Conservation (phyloP, 257 asterid species). For the Linderniella brevidens region DNA sequence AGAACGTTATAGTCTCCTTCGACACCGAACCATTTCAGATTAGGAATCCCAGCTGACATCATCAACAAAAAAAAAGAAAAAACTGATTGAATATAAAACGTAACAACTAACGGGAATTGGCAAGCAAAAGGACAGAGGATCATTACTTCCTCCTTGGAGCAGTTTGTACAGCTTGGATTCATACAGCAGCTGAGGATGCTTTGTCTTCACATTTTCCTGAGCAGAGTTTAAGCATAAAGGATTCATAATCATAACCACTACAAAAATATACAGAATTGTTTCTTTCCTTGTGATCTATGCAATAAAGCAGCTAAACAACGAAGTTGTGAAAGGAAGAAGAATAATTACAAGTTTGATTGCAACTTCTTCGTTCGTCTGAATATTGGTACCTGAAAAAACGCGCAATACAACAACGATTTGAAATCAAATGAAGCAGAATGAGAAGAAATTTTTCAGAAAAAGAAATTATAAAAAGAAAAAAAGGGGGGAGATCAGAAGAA, state of each 20-base stretch:
- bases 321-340: not conserved
- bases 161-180: slow-evolving; percentile 5
- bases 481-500: no score
- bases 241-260: slow-evolving; percentile 1
- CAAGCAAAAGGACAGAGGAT: slow-evolving; percentile 10
- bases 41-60: slow-evolving; percentile 66
- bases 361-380: slow-evolving; percentile 6
- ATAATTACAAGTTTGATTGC: slow-evolving; percentile 4
- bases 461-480: not conserved
- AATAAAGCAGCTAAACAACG: not conserved
- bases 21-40: slow-evolving; percentile 75
- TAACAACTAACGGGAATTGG: slow-evolving; percentile 4
- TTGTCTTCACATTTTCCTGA: slow-evolving; percentile 9
- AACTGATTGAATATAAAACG: not conserved
- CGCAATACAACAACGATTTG: not conserved
- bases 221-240: not conserved
- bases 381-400: not conserved
- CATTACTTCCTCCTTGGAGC: slow-evolving; percentile 65
- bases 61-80: slow-evolving; percentile 6
- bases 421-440: not conserved
- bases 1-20: slow-evolving; percentile 92
- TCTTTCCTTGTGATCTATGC: not conserved
- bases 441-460: not conserved
- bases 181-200: slow-evolving; percentile 7
- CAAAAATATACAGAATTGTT: not conserved